A percentile compares a stretch with the other conserved stretches of the same genome.
Evolutionary conservation across 2,329 filamentous ascomycete genomes (phyloP).

Genomic region (Mollisia scopiformis): DNA sequence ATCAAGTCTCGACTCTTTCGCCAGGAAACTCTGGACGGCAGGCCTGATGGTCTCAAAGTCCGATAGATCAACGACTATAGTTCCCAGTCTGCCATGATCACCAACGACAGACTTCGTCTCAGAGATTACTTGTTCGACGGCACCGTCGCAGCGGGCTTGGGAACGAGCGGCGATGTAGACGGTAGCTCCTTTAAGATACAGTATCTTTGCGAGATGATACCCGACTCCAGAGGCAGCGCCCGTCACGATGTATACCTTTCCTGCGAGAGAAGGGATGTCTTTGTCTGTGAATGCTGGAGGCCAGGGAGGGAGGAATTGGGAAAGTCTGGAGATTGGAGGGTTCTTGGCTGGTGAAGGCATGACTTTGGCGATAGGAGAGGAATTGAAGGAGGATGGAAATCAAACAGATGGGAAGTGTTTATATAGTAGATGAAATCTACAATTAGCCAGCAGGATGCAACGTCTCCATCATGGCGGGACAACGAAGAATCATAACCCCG

Average conservation of each 20-base stretch:
- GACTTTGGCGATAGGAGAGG: background rate
- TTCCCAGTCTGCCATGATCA: conserved; percentile 25
- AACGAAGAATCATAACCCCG: background rate
- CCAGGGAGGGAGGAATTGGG: conserved; percentile 4
- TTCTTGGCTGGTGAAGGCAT: background rate
- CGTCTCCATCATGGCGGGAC: background rate
- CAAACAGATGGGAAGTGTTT: background rate
- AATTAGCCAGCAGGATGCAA: background rate
- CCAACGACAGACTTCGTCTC: conserved; percentile 27
- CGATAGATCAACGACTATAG: conserved; percentile 27
- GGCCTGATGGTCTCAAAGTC: conserved; percentile 33
- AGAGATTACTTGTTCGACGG: conserved; percentile 36
- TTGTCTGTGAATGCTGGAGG: conserved; percentile 6
- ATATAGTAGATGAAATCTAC: background rate
- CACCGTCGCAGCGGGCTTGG: conserved; percentile 35
- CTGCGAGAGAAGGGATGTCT: conserved; percentile 41
- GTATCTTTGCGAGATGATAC: conserved; percentile 48
- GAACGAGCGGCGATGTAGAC: conserved; percentile 53
- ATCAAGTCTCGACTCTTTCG: conserved; percentile 38
- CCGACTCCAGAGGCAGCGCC: conserved; percentile 39
- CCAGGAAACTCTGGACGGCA: conserved; percentile 33
- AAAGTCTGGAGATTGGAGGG: background rate
- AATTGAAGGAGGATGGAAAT: background rate
- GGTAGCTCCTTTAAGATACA: conserved; percentile 50
- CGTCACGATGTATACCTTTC: conserved; percentile 48